Conservation (phyloP, 306 rosid species). For the Vicia villosa region DNA sequence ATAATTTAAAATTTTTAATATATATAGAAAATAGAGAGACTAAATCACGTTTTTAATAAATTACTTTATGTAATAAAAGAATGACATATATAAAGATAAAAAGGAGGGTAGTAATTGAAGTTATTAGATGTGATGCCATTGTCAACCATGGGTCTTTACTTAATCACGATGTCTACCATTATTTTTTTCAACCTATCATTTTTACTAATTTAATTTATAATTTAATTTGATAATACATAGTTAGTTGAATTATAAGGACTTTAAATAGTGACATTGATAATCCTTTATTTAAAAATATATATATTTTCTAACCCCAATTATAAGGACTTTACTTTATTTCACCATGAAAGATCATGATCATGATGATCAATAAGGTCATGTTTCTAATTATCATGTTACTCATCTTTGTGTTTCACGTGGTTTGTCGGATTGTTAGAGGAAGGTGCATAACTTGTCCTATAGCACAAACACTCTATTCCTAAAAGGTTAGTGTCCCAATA, state of each 20-base stretch:
- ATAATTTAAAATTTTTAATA: neutral
- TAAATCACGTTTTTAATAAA: no score
- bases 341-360: conserved; percentile 34
- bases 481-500: conserved; percentile 30
- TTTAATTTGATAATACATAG: no score
- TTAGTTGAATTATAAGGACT: no score
- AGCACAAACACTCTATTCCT: conserved; percentile 32
- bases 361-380: conserved; percentile 51
- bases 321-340: conserved; percentile 40
- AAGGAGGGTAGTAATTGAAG: conserved; percentile 25
- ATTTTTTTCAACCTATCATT: conserved; percentile 9
- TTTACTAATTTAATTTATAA: neutral
- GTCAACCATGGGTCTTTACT: conserved; percentile 64
- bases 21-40: neutral
- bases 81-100: conserved; percentile 33
- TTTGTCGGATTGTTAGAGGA: conserved; percentile 66
- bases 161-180: conserved; percentile 63
- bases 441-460: conserved; percentile 55
- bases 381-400: conserved; percentile 40
- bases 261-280: conserved; percentile 13
- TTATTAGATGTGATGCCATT: conserved; percentile 62
- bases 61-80: conserved; percentile 5
- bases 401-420: conserved; percentile 57
- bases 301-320: conserved; percentile 40
- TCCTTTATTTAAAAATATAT: neutral